Base-by-base conservation (phyloP, 78 protist genomes). In the Cavenderia fasciculata region DNA sequence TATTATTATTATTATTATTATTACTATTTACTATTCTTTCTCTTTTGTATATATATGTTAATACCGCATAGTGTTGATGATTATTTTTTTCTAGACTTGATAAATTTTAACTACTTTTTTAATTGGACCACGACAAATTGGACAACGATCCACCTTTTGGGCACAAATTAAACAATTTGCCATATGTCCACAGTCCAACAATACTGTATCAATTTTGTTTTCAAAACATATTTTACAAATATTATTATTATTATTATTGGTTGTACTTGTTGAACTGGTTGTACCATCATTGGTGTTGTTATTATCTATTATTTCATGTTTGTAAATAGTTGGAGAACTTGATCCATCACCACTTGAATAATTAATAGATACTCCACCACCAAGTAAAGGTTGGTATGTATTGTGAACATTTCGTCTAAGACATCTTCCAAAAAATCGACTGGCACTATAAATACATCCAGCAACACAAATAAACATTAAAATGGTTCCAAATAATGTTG, bases 161-260 rank as follows among this genome's bases (percentile, higher is more conserved):
- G 87, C 27, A 21, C 87, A 77, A 12, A 25, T 33, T 23, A 77
- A 27, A 51, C 87, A 77, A 1, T 51, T 27, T 11, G 43, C 63
- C 10, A 21, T 23, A 77, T 77, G 87, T 16, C 75, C 87, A 77
- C 87, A 77, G 4, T 77, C 34, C 1, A 77, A 36, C 2, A 77
- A 40, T 21, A 77, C 66, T 18, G 74, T 29, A 62, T 77, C 63
- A 1, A 77, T 61, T 10, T 49, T 63, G 5, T 41, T 46, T 34
- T 77, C 87, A 38, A 33, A 77, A 36, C 87, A 77, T 12, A 77
- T 77, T 33, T 41, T 38, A 36, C 87, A 77, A 7, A 57, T 29
- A 21, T 57, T 36, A 57, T 36, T 23, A 21, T 57, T 10, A 6
- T 57, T 29, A 23, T 29, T 27, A 23, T 27, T 10, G 1, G n/a